A percentile compares a stretch with the other conserved stretches of the same genome.
phyloP scores from a whole-genome alignment of 2,329 filamentous ascomycete genomes.

The Aspergillus awamori region DNA sequence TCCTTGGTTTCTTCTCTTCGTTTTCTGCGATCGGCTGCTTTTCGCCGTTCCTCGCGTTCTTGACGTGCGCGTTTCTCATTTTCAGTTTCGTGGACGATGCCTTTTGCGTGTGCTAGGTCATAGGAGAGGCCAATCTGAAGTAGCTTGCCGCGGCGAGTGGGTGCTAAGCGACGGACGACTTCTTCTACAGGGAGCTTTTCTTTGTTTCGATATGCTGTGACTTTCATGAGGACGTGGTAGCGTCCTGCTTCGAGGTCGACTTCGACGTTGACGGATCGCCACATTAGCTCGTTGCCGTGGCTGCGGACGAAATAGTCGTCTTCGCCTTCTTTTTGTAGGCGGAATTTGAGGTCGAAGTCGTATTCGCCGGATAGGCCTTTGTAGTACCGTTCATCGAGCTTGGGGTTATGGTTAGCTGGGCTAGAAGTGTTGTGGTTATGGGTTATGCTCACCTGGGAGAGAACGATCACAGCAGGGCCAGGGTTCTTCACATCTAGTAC shows the following conservation, averaged over 20 bases:
- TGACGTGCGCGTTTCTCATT: slow-evolving; percentile 38
- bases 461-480: slow-evolving; percentile 60
- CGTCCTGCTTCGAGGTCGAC: slow-evolving; percentile 72
- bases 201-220: slow-evolving; percentile 64
- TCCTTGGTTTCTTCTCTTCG: slow-evolving; percentile 42
- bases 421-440: background rate
- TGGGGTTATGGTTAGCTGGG: slow-evolving; percentile 19
- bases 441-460: slow-evolving; percentile 51
- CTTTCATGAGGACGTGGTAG: slow-evolving; percentile 75
- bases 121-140: slow-evolving; percentile 51
- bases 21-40: slow-evolving; percentile 38
- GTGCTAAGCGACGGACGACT: slow-evolving; percentile 67
- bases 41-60: slow-evolving; percentile 40
- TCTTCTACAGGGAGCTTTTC: slow-evolving; percentile 63
- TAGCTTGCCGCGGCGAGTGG: slow-evolving; percentile 70
- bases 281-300: slow-evolving; percentile 63
- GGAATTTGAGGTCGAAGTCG: slow-evolving; percentile 60
- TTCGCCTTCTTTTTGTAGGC: slow-evolving; percentile 62
- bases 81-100: slow-evolving; percentile 43
- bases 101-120: slow-evolving; percentile 51
- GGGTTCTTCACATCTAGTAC: slow-evolving; percentile 55
- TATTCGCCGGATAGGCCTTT: slow-evolving; percentile 61
- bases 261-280: slow-evolving; percentile 75
- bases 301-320: slow-evolving; percentile 63
- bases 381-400: slow-evolving; percentile 64